Evolutionary conservation across 148 eudicot species (phyloP).

Genomic region (Heliosperma pusillum): DNA sequence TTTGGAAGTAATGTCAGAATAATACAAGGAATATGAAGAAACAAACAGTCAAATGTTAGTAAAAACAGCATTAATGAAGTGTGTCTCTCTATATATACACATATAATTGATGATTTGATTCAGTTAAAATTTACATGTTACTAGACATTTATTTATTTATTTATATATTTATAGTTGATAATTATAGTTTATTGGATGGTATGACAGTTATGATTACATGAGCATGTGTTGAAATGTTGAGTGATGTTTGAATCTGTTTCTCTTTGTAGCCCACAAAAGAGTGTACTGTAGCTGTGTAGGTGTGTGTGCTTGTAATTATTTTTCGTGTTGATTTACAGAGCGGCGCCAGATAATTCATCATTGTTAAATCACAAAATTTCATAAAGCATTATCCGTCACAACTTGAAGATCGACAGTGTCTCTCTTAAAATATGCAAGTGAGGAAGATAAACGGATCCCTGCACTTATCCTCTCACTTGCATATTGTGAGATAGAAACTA

Average conservation of each 20-base stretch:
- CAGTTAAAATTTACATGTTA: too few relatives aligned
- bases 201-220: conserved; percentile 10
- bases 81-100: not conserved
- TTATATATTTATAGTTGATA: not conserved
- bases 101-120: too few relatives aligned
- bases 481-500: too few relatives aligned
- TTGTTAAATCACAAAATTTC: too few relatives aligned
- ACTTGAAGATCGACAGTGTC: too few relatives aligned
- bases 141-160: too few relatives aligned
- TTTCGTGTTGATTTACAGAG: conserved; percentile 27
- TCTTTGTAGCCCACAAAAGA: not conserved
- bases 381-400: too few relatives aligned
- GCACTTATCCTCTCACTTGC: too few relatives aligned
- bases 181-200: not conserved
- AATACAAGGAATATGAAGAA: conserved; percentile 17
- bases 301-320: conserved; percentile 24
- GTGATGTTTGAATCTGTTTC: not conserved
- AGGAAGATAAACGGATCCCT: too few relatives aligned
- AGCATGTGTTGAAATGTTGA: conserved; percentile 2
- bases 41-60: conserved; percentile 12
- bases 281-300: not conserved
- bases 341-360: conserved; percentile 28
- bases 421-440: too few relatives aligned
- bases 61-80: conserved; percentile 9
- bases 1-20: conserved; percentile 3